Base-by-base conservation (phyloP, 1,139 yeast genomes). In the Barnettozyma hawaiiensis region DNA sequence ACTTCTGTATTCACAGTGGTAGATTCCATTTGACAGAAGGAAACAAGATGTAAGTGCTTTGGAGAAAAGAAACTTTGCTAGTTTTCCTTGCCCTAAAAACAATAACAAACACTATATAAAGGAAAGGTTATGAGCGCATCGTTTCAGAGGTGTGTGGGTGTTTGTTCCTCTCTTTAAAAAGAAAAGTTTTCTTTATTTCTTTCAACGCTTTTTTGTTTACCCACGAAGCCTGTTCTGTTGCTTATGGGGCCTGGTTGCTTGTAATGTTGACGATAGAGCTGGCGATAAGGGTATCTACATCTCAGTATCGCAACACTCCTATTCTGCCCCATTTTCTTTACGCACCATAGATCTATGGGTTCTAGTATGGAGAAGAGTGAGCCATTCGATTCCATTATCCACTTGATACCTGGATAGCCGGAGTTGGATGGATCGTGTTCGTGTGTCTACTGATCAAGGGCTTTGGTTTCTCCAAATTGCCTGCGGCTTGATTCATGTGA, bases 301-400 rank as follows among this genome's bases (percentile, higher is more conserved):
- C 29, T 36, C 34, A 31, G 19, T 38, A 29, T 31, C n/a, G 8
- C 33, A 26, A 19, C 47, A 36, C 54, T 51, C 53, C 54, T 48
- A 31, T 50, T 52, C 56, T 52, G 56, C 50, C 56, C 49, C 53
- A 43, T 40, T 39, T 48, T 51, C 51, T 48, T 33, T 42, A 39
- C 46, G 37, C 56, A 35, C 56, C 49, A 48, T 51, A 42, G 54
- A 52, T 42, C 47, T 39, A 35, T 44, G 54, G 56, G 56, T 52
- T 43, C 52, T 52, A 47, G 39, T 46, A 37, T 37, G 56, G 54
- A 51, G 56, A 49, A 52, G 52, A 52, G 12, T 27, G 48, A 52
- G 55, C 55, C 52, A 38, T 33, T 39, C 33, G 41, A 42, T 36
- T 37, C 44, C 35, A 32, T 33, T 38, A 24, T 45, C 38, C 34